Conservation (phyloP, 1,284 basidiomycete genomes). For the Heliocybe sulcata region DNA sequence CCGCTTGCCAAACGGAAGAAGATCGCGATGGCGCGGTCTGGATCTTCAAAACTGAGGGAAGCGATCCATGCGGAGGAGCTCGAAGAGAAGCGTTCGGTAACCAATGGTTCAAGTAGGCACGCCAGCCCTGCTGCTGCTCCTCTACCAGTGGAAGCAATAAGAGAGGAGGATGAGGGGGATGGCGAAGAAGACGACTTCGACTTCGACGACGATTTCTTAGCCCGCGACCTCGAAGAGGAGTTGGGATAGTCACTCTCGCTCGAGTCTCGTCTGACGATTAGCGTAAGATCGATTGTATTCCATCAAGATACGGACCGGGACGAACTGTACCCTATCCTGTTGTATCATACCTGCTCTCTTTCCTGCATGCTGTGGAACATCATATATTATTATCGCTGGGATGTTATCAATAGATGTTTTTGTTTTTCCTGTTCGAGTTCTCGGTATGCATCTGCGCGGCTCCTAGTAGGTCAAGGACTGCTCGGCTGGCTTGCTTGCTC, state of each 20-base stretch:
- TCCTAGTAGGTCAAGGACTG: background rate
- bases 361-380: slow-evolving; percentile 10
- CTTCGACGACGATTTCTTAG: slow-evolving; percentile 66
- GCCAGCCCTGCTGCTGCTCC: background rate
- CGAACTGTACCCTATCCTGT: background rate
- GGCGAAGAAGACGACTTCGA: slow-evolving; percentile 35
- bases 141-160: slow-evolving; percentile 20
- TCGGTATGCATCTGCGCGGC: background rate
- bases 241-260: slow-evolving; percentile 41
- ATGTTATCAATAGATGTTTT: background rate
- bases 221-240: slow-evolving; percentile 66
- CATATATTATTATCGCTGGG: slow-evolving; percentile 6
- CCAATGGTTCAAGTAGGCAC: slow-evolving; percentile 9
- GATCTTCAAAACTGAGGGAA: slow-evolving; percentile 60
- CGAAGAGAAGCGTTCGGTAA: slow-evolving; percentile 12
- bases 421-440: background rate
- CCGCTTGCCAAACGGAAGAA: slow-evolving; percentile 75
- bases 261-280: slow-evolving; percentile 3
- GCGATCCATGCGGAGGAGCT: slow-evolving; percentile 55
- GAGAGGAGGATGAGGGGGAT: slow-evolving; percentile 33
- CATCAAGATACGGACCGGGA: background rate
- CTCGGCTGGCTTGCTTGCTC: slow-evolving; percentile 10
- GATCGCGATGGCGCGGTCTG: slow-evolving; percentile 51
- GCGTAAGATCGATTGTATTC: background rate
- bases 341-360: slow-evolving; percentile 4